Percentiles rank a stretch among this genome's conserved stretches.
Conservation (phyloP, 148 eudicot species). For the Limonium bicolor region DNA sequence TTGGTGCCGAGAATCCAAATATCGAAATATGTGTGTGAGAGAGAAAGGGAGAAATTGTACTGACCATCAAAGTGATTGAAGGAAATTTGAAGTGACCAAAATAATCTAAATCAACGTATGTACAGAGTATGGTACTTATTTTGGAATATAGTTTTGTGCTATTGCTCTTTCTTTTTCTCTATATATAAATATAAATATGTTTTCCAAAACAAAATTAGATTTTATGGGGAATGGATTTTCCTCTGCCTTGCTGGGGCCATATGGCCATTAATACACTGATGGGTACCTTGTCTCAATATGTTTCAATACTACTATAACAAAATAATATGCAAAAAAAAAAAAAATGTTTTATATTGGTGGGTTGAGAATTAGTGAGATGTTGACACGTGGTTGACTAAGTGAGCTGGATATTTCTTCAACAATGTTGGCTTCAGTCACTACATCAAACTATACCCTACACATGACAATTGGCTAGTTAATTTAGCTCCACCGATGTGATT, state of each 20-base stretch:
- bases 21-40: too few relatives aligned
- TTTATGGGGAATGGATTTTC: background rate
- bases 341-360: background rate
- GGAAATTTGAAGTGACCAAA: too few relatives aligned
- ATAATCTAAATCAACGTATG: background rate
- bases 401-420: constrained; percentile 9
- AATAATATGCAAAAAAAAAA: background rate
- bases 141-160: background rate
- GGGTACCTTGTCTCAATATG: background rate
- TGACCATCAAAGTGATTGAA: too few relatives aligned
- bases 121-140: background rate
- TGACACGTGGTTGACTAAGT: constrained; percentile 13
- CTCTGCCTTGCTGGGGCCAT: constrained; percentile 6
- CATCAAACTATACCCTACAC: too few relatives aligned
- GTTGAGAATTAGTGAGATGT: constrained; percentile 2
- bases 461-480: too few relatives aligned
- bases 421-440: constrained; percentile 7
- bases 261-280: constrained; percentile 12
- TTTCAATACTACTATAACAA: background rate
- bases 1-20: constrained; percentile 3
- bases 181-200: background rate
- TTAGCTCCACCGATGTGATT: too few relatives aligned
- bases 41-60: background rate
- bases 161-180: background rate
- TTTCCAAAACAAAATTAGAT: background rate